Evolutionary conservation across 805 yeast species (phyloP).

Genomic region (Yarrowia phangngaensis): DNA sequence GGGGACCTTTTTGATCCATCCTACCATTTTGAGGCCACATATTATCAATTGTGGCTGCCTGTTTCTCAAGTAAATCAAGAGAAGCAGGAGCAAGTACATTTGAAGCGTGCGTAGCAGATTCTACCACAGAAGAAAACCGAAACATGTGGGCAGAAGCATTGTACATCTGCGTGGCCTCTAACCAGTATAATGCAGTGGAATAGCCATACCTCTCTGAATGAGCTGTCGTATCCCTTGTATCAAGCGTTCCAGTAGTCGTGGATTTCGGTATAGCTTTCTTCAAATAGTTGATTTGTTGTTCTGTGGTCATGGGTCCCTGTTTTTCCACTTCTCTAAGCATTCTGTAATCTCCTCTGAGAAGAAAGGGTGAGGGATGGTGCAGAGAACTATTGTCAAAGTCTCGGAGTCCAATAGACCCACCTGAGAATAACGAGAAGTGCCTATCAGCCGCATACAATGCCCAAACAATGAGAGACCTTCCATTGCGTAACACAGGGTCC

Average conservation of each 20-base stretch:
- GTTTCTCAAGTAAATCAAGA: constrained; percentile 19
- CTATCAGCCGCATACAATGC: constrained; percentile 10
- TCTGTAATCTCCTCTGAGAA: constrained; percentile 10
- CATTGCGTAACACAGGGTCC: constrained; percentile 11
- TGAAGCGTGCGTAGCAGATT: constrained; percentile 16
- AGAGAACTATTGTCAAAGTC: constrained; percentile 9
- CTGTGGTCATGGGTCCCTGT: constrained; percentile 17
- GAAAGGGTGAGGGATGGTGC: constrained; percentile 4
- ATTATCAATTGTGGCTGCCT: constrained; percentile 5
- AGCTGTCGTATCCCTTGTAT: constrained; percentile 10
- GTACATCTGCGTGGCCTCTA: constrained; percentile 21
- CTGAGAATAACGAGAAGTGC: not conserved
- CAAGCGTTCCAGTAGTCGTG: no score
- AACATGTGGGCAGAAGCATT: constrained; percentile 19
- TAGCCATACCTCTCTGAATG: constrained; percentile 13
- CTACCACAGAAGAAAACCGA: constrained; percentile 20
- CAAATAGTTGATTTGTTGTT: constrained; percentile 18
- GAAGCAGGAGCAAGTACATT: constrained; percentile 18
- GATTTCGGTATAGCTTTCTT: no score
- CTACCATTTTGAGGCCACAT: constrained; percentile 23
- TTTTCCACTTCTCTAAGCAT: constrained; percentile 14
- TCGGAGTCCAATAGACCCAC: constrained; percentile 3
- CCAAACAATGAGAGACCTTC: constrained; percentile 14
- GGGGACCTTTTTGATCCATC: constrained; percentile 16
- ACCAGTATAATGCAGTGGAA: constrained; percentile 22